Conservation (phyloP, 306 rosid genomes). For the Cucumis hystrix region DNA sequence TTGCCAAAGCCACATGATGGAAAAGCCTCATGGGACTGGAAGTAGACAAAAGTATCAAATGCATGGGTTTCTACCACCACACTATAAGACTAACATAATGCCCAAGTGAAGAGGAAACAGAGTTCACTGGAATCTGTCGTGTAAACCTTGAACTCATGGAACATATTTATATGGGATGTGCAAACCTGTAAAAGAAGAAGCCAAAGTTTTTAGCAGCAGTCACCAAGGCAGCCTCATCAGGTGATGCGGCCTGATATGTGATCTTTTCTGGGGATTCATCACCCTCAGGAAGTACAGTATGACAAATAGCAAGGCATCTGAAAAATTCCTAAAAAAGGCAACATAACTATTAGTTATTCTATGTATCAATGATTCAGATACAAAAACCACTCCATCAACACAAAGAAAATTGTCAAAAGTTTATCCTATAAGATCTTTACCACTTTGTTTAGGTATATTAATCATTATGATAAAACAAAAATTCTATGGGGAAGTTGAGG, state of each 20-base stretch:
- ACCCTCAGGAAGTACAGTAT: constrained; percentile 95
- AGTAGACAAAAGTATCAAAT: background rate
- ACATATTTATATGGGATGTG: constrained; percentile 5
- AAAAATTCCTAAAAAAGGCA: constrained; percentile 31
- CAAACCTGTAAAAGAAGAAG: constrained; percentile 94
- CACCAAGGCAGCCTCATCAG: constrained; percentile 74
- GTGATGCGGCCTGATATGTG: constrained; percentile 88
- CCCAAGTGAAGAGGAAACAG: background rate
- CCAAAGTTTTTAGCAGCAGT: constrained; percentile 88
- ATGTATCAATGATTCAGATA: background rate
- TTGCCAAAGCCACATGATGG: background rate
- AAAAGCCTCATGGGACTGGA: background rate
- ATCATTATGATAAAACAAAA: background rate
- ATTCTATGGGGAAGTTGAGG: background rate
- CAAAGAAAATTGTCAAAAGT: background rate
- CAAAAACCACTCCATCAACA: background rate
- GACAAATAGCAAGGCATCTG: constrained; percentile 84
- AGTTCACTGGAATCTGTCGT: background rate
- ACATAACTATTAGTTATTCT: background rate
- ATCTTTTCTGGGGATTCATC: constrained; percentile 72
- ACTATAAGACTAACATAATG: background rate
- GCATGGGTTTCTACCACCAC: background rate
- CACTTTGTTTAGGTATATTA: background rate
- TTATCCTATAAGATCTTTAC: background rate
- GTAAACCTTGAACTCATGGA: background rate